Evolutionary conservation across 148 eudicot genomes (phyloP).

Genomic region (Linanthus parryae): DNA sequence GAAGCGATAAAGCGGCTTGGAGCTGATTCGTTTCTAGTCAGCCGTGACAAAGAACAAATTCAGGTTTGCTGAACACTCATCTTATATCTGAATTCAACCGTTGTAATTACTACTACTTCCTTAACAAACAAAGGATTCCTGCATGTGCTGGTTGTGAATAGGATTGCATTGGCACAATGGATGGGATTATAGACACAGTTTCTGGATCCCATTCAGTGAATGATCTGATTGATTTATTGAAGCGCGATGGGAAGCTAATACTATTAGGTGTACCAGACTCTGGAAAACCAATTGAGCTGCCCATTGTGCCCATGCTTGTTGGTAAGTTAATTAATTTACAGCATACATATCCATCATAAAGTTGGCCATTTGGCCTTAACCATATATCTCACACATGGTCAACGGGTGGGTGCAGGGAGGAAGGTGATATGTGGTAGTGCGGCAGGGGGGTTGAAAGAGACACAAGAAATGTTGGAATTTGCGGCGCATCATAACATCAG

Average conservation of each 20-base stretch:
- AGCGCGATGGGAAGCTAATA: constrained; percentile 4
- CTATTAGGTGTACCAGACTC: constrained; percentile 2
- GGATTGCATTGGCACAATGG: background rate
- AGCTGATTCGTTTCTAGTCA: constrained; percentile 12
- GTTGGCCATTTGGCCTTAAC: no score
- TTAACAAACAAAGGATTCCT: no score
- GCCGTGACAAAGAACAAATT: constrained; percentile 11
- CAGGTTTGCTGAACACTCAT: no score
- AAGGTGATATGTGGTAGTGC: constrained; percentile 6
- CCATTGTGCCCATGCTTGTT: constrained; percentile 7
- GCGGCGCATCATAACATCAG: constrained; percentile 10
- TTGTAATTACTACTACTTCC: no score
- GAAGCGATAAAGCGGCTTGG: constrained; percentile 11
- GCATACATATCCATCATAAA: no score
- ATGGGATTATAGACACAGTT: constrained; percentile 12
- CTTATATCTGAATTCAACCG: no score
- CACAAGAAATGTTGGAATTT: constrained; percentile 15
- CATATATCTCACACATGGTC: no score
- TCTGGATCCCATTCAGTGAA: constrained; percentile 4
- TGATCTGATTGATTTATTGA: constrained; percentile 6
- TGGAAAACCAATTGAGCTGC: constrained; percentile 4
- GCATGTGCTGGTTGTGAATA: no score
- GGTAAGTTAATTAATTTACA: constrained; percentile 15
- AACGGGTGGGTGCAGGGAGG: constrained; percentile 13
- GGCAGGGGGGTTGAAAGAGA: constrained; percentile 11